Evolutionary conservation across 257 asterid genomes (phyloP), one percentile per base, ranked within the genome.

Genomic region (Fraxinus pennsylvanica): DNA sequence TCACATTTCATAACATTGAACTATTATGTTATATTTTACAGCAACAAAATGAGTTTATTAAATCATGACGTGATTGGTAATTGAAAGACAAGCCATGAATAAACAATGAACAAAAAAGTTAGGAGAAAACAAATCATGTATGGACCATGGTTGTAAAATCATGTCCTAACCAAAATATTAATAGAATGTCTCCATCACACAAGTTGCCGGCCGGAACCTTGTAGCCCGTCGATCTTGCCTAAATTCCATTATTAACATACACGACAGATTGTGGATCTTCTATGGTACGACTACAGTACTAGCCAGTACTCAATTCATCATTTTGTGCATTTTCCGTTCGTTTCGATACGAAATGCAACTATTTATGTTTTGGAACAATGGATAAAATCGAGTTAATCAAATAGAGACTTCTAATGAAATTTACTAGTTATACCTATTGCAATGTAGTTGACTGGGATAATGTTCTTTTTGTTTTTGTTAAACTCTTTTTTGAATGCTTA

Each of bases 121-220:
- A n/a, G 27, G 65, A 54, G 27, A 54, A 8, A 54, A 0, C 6
- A 54, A 17, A 1, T 22, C 13, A 0, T 14, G 38, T 15, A 15
- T 33, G 57, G 35, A 17, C 52, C 70, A 59, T 57, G 47, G 57
- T 39, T 35, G 17, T 35, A 29, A 35, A 74, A 32, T 74, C 68
- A 74, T 74, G 38, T 59, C 17, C 71, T 59, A 14, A 74, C 78
- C 71, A 13, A 57, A 57, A 21, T 19, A 57, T n/a, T 32, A 57
- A 59, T 21, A 74, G 8, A 57, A 22, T 74, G 77, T 74, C 69
- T 1, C 19, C 21, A 74, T 74, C 78, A 33, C 35, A 14, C 71
- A n/a, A 74, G 65, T 72, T 72, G 59, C 52, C 21, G 65, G 33
- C 66, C 6, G 29, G 21, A 19, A 45, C 66, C 65, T 54, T 54